Conservation (phyloP, 2,329 filamentous ascomycete species). For the Simplicillium aogashimaense region DNA sequence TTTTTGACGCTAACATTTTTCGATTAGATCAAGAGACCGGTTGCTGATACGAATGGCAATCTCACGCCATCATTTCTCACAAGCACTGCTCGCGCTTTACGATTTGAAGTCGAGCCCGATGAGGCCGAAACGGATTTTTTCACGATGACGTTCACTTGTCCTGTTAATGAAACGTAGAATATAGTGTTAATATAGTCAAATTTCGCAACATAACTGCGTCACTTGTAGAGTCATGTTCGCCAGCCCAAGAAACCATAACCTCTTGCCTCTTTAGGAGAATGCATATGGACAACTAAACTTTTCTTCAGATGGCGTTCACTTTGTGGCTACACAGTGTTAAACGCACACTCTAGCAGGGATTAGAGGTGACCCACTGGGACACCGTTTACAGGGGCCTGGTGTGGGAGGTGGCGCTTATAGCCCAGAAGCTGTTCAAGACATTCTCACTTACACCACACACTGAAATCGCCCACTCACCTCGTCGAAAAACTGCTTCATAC, state of each 20-base stretch:
- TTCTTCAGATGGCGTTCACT: not conserved
- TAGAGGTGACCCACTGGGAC: too few relatives aligned
- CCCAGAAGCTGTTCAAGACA: too few relatives aligned
- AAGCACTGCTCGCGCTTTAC: not conserved
- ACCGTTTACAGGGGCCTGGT: too few relatives aligned
- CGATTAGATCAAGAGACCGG: not conserved
- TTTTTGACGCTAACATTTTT: not conserved
- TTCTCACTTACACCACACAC: too few relatives aligned
- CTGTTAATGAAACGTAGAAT: not conserved
- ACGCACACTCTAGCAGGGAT: too few relatives aligned
- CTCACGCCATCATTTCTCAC: not conserved
- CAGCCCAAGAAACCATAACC: not conserved
- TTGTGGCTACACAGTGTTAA: not conserved
- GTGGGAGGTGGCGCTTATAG: too few relatives aligned
- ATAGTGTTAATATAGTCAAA: not conserved
- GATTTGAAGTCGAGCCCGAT: not conserved
- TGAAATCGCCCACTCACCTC: too few relatives aligned
- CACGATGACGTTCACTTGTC: not conserved
- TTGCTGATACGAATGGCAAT: not conserved
- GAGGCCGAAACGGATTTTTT: not conserved
- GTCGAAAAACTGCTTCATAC: too few relatives aligned
- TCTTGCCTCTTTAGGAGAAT: not conserved
- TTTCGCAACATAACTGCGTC: too few relatives aligned
- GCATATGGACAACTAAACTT: not conserved
- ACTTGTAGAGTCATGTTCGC: too few relatives aligned